These are phyloP conservation scores for Oryza longistaminata DNA, from an alignment of 176 grass and related monocot species.

Conservation along the genomic window DNA sequence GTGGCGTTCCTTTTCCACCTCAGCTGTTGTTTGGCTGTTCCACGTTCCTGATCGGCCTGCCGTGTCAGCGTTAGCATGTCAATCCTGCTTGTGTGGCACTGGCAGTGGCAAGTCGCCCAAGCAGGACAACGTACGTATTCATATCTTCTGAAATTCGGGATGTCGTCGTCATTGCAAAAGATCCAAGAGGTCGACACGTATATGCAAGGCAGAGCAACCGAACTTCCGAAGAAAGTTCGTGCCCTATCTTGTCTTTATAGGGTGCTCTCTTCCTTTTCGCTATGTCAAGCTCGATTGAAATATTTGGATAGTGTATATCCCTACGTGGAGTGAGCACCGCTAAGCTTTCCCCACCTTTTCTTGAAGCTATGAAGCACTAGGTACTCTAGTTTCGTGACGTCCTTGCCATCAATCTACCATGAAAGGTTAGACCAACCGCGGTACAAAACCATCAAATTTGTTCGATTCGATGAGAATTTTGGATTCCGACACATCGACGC, in stretches of 20 bases:
- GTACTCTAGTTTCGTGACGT: neutral
- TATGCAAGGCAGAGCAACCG: neutral
- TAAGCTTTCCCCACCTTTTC: neutral
- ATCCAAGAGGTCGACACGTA: neutral
- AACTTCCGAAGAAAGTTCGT: conserved; percentile 12
- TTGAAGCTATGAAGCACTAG: too few relatives aligned
- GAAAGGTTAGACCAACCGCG: neutral
- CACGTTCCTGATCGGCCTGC: neutral
- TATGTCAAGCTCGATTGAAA: neutral
- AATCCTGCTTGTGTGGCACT: conserved; percentile 42
- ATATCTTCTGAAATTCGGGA: neutral
- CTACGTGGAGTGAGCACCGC: neutral
- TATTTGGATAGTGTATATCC: neutral
- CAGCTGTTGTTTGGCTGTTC: neutral
- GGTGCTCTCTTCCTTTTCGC: neutral
- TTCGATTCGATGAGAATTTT: too few relatives aligned
- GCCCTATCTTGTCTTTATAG: neutral
- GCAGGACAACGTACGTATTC: neutral
- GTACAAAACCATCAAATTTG: neutral
- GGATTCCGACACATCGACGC: too few relatives aligned
- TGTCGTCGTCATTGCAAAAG: neutral
- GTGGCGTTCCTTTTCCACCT: neutral
- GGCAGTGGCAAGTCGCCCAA: neutral
- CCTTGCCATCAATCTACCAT: neutral
- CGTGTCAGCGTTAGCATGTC: conserved; percentile 9